These are phyloP conservation scores for Paxillus rubicundulus DNA, from an alignment of 768 basidiomycete species.

Conservation along the genomic window DNA sequence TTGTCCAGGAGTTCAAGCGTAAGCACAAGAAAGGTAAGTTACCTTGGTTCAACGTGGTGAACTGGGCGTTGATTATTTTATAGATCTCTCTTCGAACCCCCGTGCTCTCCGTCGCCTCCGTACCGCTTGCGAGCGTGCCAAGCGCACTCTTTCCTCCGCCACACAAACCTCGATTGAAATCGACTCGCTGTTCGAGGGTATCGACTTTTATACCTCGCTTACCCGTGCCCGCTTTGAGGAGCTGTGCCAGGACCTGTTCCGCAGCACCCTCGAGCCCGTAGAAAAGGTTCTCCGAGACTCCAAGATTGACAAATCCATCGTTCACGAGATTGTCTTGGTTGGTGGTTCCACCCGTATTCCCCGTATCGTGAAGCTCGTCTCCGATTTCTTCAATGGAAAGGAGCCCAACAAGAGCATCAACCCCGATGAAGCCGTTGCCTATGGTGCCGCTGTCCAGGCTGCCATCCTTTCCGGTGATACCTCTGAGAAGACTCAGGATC, in stretches of 20 bases:
- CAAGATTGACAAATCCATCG: conserved; percentile 94
- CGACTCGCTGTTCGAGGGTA: conserved; percentile 95
- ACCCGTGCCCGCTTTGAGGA: conserved; percentile 99
- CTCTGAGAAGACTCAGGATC: conserved; percentile 95
- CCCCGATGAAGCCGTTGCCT: conserved; percentile 98
- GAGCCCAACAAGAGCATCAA: conserved; percentile 99
- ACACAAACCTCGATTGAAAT: conserved; percentile 97
- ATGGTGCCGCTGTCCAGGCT: conserved; percentile 98
- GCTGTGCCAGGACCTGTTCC: conserved; percentile 93
- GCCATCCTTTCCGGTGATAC: conserved; percentile 98
- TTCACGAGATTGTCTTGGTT: conserved; percentile 96
- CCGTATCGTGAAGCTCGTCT: conserved; percentile 94
- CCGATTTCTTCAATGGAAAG: conserved; percentile 98
- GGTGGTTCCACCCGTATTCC: conserved; percentile 99
- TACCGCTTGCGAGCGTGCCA: conserved; percentile 97
- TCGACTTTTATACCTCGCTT: conserved; percentile 97
- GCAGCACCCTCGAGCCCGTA: conserved; percentile 89
- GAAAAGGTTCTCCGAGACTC: conserved; percentile 98
- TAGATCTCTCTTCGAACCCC: conserved; percentile 85
- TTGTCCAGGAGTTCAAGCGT: conserved; percentile 94
- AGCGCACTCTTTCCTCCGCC: conserved; percentile 96
- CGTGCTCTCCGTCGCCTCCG: conserved; percentile 97
- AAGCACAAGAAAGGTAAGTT: conserved; percentile 90
- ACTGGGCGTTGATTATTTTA: conserved; percentile 7
- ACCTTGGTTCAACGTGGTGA: neutral